Base-by-base conservation (phyloP, 1,284 basidiomycete species). In the Cutaneotrichosporon sp. region DNA sequence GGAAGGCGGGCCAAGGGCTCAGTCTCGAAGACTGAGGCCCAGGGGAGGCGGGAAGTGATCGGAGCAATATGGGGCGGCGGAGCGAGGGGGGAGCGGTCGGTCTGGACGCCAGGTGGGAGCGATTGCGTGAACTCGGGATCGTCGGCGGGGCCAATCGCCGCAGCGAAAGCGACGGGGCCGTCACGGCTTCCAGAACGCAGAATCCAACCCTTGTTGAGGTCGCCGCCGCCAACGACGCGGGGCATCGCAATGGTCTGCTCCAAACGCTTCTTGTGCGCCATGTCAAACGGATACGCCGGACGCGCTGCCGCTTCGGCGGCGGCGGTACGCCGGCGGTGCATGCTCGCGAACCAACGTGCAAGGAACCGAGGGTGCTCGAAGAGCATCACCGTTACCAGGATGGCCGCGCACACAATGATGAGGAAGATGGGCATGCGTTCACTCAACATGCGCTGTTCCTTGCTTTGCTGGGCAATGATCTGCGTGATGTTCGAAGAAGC, bases 321-420 rank as follows among this genome's bases (percentile, higher is more conserved):
- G 14, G 56, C 34, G 21, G 58, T 30, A 36, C 58, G 42, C 34
- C 60, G 46, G 58, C 55, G 58, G 51, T 64, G 64, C 22, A 70
- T 31, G 4, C 77, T 78, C 22, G 79, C 73, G 61, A 76, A 74
- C 9, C 78, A 57, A 13, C 79, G 72, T 22, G 73, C 76, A 31
- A 79, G 69, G 66, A 81, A 77, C n/a, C 76, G 71, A 31, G 75
- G 69, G 58, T 76, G 73, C 5, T 69, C 62, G n/a, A 76, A 52
- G 46, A 77, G 52, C 58, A 79, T 69, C 62, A 68, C 69, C 16
- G 76, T 36, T 38, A 69, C 62, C 10, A 77, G 63, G 18, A 81
- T 61, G 5, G 50, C 73, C 0, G 64, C 70, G 13, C 72, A 60
- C 2, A 68, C 69, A 13, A 76, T 67, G 22, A 72, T 65, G 47